Evolutionary conservation across 495 filamentous ascomycete species (phyloP).

Genomic region (Xylaria acuta): DNA sequence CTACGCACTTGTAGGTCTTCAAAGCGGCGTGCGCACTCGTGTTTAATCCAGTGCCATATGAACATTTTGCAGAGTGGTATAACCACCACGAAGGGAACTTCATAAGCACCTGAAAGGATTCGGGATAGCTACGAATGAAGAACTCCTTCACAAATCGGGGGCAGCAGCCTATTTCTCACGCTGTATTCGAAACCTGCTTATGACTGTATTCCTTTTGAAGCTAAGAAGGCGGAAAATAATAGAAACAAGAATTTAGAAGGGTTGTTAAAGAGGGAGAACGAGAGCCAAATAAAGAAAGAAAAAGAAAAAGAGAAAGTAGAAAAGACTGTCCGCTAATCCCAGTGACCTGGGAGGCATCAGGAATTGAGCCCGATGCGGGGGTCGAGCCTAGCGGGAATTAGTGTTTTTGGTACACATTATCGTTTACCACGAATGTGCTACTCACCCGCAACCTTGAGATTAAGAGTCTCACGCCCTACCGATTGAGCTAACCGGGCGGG

Average conservation of each 20-base stretch:
- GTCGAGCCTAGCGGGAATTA: slow-evolving; percentile 40
- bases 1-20: not conserved
- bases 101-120: not conserved
- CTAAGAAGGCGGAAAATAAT: not conserved
- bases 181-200: not conserved
- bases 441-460: slow-evolving; percentile 70
- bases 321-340: not conserved
- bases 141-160: not conserved
- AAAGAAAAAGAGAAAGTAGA: not conserved
- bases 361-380: slow-evolving; percentile 51
- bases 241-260: not conserved
- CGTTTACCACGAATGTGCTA: not conserved
- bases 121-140: not conserved
- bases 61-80: not conserved
- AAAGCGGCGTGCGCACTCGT: not conserved
- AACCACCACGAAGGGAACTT: not conserved
- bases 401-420: not conserved
- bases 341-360: slow-evolving; percentile 35
- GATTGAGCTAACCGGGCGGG: slow-evolving; percentile 72
- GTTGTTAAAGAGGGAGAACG: not conserved
- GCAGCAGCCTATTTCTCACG: not conserved
- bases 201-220: not conserved
- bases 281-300: not conserved
- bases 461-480: slow-evolving; percentile 87
- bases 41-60: not conserved